A percentile compares a stretch with the other conserved stretches of the same genome.
These are phyloP conservation scores for Oxalis stricta DNA, from an alignment of 441 rosid genomes.

Conservation along the genomic window DNA sequence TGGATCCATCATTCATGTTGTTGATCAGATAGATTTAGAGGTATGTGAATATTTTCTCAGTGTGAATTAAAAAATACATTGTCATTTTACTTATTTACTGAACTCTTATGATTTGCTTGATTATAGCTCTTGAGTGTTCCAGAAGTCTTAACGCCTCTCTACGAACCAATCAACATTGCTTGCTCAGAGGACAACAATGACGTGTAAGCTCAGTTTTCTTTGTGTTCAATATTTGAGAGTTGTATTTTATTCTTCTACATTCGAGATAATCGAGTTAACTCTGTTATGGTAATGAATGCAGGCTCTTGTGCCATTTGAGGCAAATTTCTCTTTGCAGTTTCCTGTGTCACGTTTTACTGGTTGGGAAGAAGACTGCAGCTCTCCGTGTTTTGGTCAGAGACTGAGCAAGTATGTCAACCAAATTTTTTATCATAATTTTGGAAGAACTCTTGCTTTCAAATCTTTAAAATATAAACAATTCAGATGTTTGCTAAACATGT, in stretches of 20 bases:
- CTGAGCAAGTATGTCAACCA: conserved; percentile 34
- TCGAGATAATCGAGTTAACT: not conserved
- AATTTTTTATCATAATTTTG: not conserved
- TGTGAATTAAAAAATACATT: not conserved
- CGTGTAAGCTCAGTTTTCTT: conserved; percentile 34
- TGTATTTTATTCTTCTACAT: not conserved
- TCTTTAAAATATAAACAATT: too few relatives aligned
- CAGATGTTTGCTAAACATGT: too few relatives aligned
- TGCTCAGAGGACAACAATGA: conserved; percentile 63
- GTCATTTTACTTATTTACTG: conserved; percentile 1
- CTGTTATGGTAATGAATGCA: conserved; percentile 6
- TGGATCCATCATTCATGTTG: conserved; percentile 60
- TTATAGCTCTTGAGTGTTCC: conserved; percentile 65
- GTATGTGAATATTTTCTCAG: conserved; percentile 14
- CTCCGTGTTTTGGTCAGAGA: conserved; percentile 57
- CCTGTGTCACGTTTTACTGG: conserved; percentile 49
- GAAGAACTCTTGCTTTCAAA: not conserved
- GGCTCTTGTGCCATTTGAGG: conserved; percentile 61
- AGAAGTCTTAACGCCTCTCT: conserved; percentile 63
- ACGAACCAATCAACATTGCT: conserved; percentile 59
- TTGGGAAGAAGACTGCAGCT: conserved; percentile 61
- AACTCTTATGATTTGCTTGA: conserved; percentile 1
- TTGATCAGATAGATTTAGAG: conserved; percentile 62
- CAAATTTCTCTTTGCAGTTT: conserved; percentile 60
- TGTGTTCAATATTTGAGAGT: not conserved